Conservation (phyloP, 371 early-diverging fungal genomes). For the Fennellomyces sp. region DNA sequence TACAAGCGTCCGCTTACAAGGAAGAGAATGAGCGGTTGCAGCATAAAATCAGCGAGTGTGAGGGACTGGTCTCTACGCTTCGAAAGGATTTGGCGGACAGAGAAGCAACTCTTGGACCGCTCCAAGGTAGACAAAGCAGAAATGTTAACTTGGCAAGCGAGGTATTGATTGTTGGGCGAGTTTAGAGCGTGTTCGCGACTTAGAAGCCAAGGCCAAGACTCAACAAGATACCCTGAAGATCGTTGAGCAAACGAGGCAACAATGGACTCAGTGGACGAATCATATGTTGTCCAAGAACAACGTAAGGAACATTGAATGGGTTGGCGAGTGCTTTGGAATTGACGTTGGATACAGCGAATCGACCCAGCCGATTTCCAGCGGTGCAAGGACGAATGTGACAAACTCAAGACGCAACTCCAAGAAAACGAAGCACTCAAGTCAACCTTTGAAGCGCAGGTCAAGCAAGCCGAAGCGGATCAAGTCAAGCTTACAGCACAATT, state of each 20-base stretch:
- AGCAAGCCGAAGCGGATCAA: no score
- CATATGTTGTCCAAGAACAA: not conserved
- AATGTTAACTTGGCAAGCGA: no score
- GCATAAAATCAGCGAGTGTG: not conserved
- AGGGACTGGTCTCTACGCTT: not conserved
- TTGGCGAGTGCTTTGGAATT: not conserved
- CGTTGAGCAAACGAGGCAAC: not conserved
- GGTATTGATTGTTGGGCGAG: no score
- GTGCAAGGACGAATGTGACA: not conserved
- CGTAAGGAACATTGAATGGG: not conserved
- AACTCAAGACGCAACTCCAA: not conserved
- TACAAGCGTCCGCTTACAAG: slow-evolving; percentile 20
- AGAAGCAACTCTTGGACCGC: not conserved
- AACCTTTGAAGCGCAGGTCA: no score
- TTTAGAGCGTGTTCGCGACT: not conserved
- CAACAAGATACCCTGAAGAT: not conserved
- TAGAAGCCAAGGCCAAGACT: not conserved
- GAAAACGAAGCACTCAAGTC: not conserved
- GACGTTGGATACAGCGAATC: not conserved
- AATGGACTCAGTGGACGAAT: not conserved
- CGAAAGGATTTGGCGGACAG: not conserved
- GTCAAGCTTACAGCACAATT: no score
- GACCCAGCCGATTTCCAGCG: not conserved
- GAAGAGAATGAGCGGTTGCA: slow-evolving; percentile 7
- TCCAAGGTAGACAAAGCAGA: not conserved